A percentile compares a stretch with the other conserved stretches of the same genome.
Evolutionary conservation across 495 filamentous ascomycete species (phyloP).

Genomic region (Opeltia flavorubescens): DNA sequence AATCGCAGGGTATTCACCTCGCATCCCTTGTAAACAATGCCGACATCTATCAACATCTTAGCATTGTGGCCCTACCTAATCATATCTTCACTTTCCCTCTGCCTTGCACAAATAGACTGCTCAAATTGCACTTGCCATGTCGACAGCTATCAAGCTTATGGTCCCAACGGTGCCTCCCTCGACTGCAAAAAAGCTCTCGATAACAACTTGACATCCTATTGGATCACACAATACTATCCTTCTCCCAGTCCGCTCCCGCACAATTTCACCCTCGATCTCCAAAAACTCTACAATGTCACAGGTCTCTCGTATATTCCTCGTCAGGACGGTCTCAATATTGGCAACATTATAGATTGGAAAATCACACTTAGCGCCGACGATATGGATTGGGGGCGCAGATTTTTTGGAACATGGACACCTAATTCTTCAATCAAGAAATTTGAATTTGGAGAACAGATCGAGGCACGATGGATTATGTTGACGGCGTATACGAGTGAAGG

Average conservation of each 20-base stretch:
- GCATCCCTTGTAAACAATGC: no score
- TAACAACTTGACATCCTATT: not conserved
- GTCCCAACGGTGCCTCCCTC: no score
- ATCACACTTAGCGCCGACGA: not conserved
- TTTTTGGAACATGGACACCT: not conserved
- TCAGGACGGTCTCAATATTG: not conserved
- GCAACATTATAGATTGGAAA: not conserved
- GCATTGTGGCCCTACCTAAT: no score
- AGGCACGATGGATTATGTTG: not conserved
- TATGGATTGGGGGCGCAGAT: not conserved
- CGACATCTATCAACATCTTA: no score
- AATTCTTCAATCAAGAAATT: not conserved
- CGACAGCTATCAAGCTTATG: constrained; percentile 17
- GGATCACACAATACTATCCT: not conserved
- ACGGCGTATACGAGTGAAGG: not conserved
- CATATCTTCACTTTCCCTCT: no score
- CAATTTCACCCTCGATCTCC: not conserved
- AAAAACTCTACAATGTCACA: not conserved
- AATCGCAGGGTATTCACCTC: no score
- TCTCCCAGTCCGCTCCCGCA: not conserved
- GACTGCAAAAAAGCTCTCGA: not conserved
- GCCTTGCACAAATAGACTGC: no score
- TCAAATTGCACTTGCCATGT: no score
- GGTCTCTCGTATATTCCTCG: not conserved
- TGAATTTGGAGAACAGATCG: not conserved